Conservation (phyloP, 441 rosid genomes). For the Bocquillonia castaneifolia region DNA sequence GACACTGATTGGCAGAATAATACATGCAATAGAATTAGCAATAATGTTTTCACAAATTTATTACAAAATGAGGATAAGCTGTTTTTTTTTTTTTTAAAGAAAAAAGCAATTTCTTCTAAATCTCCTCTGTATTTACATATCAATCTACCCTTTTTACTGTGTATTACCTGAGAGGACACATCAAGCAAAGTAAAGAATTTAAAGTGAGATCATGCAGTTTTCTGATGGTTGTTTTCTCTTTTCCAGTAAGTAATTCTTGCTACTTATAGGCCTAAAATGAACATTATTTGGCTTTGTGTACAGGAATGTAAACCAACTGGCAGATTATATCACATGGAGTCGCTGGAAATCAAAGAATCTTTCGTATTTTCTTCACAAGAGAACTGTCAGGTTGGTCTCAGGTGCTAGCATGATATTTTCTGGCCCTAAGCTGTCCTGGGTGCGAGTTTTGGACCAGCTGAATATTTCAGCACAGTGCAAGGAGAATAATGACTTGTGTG, state of each 20-base stretch:
- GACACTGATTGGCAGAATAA: neutral
- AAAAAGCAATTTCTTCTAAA: neutral
- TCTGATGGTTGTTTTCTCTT: neutral
- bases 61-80: neutral
- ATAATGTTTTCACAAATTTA: neutral
- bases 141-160: neutral
- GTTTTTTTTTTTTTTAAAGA: neutral
- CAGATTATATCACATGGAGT: conserved; percentile 47
- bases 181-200: neutral
- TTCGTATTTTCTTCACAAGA: conserved; percentile 56
- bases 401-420: conserved; percentile 74
- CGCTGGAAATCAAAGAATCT: conserved; percentile 54
- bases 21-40: neutral
- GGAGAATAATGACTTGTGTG: conserved; percentile 31
- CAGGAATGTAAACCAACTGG: conserved; percentile 41
- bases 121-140: neutral
- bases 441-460: conserved; percentile 45
- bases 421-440: conserved; percentile 57
- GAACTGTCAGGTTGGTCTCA: conserved; percentile 68
- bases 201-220: neutral
- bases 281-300: conserved; percentile 19
- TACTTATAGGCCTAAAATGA: conserved; percentile 14
- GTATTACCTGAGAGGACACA: neutral
- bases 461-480: conserved; percentile 29
- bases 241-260: neutral